Percentiles rank a stretch among this genome's conserved stretches.
phyloP scores from a whole-genome alignment of 805 yeast species.

The Starmera quercuum region DNA sequence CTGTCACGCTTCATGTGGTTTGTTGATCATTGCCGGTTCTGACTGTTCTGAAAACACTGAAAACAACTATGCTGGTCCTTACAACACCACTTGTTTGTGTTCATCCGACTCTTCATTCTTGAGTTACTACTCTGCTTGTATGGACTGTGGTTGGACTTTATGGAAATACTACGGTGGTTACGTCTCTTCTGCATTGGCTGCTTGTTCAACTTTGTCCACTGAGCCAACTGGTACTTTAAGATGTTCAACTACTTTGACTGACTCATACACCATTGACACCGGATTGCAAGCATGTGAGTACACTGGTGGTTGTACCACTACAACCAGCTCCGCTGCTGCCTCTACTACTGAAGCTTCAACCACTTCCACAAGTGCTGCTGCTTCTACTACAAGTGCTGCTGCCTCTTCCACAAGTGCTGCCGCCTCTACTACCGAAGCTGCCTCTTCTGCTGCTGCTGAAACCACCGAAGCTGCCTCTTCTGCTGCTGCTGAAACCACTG shows the following conservation, averaged over 20 bases:
- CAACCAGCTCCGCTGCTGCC: neutral
- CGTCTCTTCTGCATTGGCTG: slow-evolving; percentile 16
- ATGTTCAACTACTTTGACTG: slow-evolving; percentile 9
- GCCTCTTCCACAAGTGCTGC: slow-evolving; percentile 2
- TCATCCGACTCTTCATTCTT: slow-evolving; percentile 6
- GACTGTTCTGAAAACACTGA: slow-evolving; percentile 17
- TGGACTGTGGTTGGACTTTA: slow-evolving; percentile 27
- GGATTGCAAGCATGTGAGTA: slow-evolving; percentile 5
- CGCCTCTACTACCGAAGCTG: slow-evolving; percentile 4
- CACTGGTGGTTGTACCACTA: slow-evolving; percentile 3
- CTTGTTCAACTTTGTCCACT: slow-evolving; percentile 12
- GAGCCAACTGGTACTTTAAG: slow-evolving; percentile 23
- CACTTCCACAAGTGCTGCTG: slow-evolving; percentile 1
- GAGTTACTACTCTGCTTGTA: slow-evolving; percentile 14
- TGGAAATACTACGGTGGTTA: slow-evolving; percentile 20
- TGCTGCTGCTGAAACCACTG: neutral
- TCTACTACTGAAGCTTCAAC: slow-evolving; percentile 6
- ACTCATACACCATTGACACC: slow-evolving; percentile 3
- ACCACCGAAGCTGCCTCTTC: neutral
- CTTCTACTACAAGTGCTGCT: slow-evolving; percentile 6
- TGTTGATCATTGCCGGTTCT: slow-evolving; percentile 21
- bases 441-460: neutral
- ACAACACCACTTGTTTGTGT: slow-evolving; percentile 10
- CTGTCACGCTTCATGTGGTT: slow-evolving; percentile 24
- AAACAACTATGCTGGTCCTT: slow-evolving; percentile 5